Percentiles rank a stretch among this genome's conserved stretches.
These are phyloP conservation scores for Metschnikowia lochheadii DNA, from an alignment of 805 yeast genomes.

Conservation along the genomic window DNA sequence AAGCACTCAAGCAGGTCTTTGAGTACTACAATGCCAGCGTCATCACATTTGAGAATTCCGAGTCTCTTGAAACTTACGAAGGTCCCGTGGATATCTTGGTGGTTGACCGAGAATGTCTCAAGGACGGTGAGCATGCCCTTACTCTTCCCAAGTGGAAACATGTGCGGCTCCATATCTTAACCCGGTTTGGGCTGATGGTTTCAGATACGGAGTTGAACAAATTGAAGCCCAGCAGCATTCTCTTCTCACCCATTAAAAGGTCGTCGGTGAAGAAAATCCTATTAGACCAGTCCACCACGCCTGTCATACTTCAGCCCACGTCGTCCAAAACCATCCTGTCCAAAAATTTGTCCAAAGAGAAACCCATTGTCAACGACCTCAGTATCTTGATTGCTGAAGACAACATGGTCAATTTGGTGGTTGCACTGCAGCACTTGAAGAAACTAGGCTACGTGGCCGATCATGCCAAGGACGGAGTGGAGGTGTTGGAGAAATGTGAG, in stretches of 20 bases:
- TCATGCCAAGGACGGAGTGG: constrained; percentile 50
- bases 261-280: constrained; percentile 18
- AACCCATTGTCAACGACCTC: constrained; percentile 31
- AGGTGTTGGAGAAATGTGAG: constrained; percentile 36
- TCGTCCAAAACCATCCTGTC: not conserved
- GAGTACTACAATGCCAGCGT: constrained; percentile 34
- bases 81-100: constrained; percentile 19
- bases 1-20: constrained; percentile 30
- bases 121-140: constrained; percentile 3
- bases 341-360: not conserved
- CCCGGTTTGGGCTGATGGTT: constrained; percentile 28
- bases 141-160: constrained; percentile 5
- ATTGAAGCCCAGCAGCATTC: constrained; percentile 19
- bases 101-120: constrained; percentile 18
- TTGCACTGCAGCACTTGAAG: constrained; percentile 46
- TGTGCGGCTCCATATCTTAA: constrained; percentile 21
- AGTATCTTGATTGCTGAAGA: constrained; percentile 54
- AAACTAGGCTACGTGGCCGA: constrained; percentile 49
- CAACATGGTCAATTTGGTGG: constrained; percentile 46
- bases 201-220: constrained; percentile 20
- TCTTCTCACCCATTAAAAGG: constrained; percentile 29
- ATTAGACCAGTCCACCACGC: constrained; percentile 4
- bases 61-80: constrained; percentile 11
- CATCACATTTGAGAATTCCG: constrained; percentile 16
- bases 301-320: not conserved